A percentile compares a stretch with the other conserved stretches of the same genome.
Evolutionary conservation across 139 green algal species (phyloP).

Genomic region (Chlamydomonas incerta): DNA sequence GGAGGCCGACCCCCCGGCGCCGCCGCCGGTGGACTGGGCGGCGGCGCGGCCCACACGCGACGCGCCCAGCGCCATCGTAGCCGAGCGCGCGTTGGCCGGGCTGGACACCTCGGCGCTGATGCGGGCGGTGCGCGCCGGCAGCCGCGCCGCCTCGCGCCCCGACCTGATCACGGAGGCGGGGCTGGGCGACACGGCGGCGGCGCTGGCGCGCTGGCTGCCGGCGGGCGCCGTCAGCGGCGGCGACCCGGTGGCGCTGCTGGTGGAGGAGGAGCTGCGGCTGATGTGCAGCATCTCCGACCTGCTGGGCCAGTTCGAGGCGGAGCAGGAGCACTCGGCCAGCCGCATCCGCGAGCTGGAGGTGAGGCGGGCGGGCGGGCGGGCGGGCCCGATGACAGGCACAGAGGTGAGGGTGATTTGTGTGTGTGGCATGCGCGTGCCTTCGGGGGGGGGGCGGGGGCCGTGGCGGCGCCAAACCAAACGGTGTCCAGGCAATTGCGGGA

Average conservation of each 20-base stretch:
- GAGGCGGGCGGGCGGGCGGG: background rate
- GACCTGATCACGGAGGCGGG: background rate
- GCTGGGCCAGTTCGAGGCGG: slow-evolving; percentile 41
- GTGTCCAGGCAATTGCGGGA: no score
- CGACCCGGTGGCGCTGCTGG: slow-evolving; percentile 46
- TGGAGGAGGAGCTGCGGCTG: slow-evolving; percentile 57
- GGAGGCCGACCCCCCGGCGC: no score
- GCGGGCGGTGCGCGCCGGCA: background rate
- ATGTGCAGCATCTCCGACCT: slow-evolving; percentile 43
- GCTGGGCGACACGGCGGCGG: slow-evolving; percentile 15
- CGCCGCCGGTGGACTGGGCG: slow-evolving; percentile 18
- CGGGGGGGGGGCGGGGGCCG: no score
- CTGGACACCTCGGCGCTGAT: slow-evolving; percentile 6
- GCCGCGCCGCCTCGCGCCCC: background rate
- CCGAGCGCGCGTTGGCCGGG: slow-evolving; percentile 30
- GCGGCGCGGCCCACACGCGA: slow-evolving; percentile 15
- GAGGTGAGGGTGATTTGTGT: no score
- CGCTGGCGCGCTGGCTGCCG: slow-evolving; percentile 49
- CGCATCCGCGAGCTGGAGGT: slow-evolving; percentile 26
- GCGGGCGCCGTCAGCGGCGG: slow-evolving; percentile 32
- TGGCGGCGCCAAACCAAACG: no score
- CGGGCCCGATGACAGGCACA: no score
- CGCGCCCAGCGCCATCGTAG: slow-evolving; percentile 17
- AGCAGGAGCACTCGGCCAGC: background rate
- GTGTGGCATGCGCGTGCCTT: no score